Base-by-base conservation (phyloP, 768 basidiomycete genomes). In the Termitomyces sp. region DNA sequence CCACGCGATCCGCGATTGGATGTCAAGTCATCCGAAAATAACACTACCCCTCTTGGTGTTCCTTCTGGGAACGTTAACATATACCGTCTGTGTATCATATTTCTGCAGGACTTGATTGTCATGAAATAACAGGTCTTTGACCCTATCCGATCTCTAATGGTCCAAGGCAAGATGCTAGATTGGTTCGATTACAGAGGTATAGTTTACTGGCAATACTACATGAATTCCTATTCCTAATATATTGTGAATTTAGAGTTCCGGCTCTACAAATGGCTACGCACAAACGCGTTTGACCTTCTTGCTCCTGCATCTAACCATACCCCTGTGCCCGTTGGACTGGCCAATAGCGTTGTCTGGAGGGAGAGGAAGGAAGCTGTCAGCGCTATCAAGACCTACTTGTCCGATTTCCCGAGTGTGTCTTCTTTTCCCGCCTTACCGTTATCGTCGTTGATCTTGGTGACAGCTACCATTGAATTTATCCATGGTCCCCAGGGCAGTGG, bases 401-500 rank as follows among this genome's bases (percentile, higher is more conserved):
- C 79, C 5, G 95, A 97, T 66, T 76, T 83, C 49, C 95, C 95
- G 5, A 79, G 91, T 88, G 70, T 17, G 86, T 10, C 9, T n/a
- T 42, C n/a, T 43, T 20, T 40, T 34, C 48, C 31, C 40, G 12
- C 20, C 10, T 29, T 40, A 46, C 20, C 3, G 31, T 25, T 20
- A 10, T 43, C 10, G 25, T 45, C 45, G 12, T n/a, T 57, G 34
- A 62, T 34, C 17, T 17, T 4, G 2, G 11, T 12, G 29, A 59
- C 60, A 91, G 91, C 72, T n/a, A 90, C 89, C 1, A 76, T 93
- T 37, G 82, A 87, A 12, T 92, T 94, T 67, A 71, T 94, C 8
- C 87, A 92, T 63, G 92, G 92, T 5, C 92, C 92, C 5, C 88
- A 91, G 70, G 92, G 92, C 20, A 91, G 89, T 65, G 92, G 92